Conservation (phyloP, 192 early-diverging fungal genomes). For the Chytriomyces sp. region DNA sequence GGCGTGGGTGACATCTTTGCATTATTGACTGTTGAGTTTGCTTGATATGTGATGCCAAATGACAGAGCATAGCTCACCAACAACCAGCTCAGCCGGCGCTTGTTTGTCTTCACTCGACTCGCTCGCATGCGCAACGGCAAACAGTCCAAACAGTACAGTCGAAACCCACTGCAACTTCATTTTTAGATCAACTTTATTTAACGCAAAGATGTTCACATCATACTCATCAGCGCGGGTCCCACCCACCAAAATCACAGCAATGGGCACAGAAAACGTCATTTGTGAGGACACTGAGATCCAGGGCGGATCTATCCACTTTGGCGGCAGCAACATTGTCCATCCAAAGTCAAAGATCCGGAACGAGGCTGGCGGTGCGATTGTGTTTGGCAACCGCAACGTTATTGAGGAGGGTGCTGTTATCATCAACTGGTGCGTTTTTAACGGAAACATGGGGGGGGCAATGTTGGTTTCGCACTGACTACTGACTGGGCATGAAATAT, state of each 20-base stretch:
- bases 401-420: slow-evolving; percentile 76
- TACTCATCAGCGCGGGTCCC: neutral
- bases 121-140: no score
- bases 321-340: slow-evolving; percentile 62
- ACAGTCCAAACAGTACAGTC: no score
- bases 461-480: neutral
- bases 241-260: neutral
- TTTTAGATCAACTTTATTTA: no score
- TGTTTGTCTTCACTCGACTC: no score
- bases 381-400: slow-evolving; percentile 75
- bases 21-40: no score
- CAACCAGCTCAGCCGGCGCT: no score
- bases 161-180: no score
- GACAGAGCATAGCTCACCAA: no score
- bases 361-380: slow-evolving; percentile 66
- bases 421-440: slow-evolving; percentile 63
- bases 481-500: neutral
- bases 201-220: neutral
- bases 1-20: slow-evolving; percentile 15
- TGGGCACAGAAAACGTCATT: slow-evolving; percentile 31
- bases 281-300: slow-evolving; percentile 49
- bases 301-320: slow-evolving; percentile 35
- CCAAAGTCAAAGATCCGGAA: slow-evolving; percentile 67
- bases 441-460: neutral
- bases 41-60: no score